These are phyloP conservation scores for Boletus huronensis DNA, from an alignment of 768 basidiomycete genomes.

Conservation along the genomic window DNA sequence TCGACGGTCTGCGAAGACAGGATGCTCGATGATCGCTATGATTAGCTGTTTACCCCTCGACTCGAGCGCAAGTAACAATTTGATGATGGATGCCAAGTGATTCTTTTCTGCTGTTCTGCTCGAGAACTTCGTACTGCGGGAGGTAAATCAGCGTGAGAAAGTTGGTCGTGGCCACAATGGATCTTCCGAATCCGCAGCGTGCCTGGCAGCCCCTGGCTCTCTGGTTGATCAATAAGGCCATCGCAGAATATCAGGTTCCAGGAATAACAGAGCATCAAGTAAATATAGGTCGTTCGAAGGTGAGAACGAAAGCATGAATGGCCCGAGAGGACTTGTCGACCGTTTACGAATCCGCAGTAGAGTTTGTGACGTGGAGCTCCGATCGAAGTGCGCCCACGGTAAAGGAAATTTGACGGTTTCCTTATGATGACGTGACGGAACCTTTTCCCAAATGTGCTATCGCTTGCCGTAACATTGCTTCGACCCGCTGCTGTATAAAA, in stretches of 20 bases:
- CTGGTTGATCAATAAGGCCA: too few relatives aligned
- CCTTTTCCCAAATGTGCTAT: background rate
- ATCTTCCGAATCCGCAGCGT: background rate
- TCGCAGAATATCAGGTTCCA: too few relatives aligned
- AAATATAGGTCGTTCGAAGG: background rate
- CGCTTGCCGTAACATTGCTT: slow-evolving; percentile 10
- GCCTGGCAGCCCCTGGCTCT: too few relatives aligned
- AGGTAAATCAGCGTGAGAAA: background rate
- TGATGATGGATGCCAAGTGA: background rate
- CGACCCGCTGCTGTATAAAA: slow-evolving; percentile 29
- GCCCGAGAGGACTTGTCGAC: too few relatives aligned
- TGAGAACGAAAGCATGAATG: too few relatives aligned
- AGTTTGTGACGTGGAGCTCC: too few relatives aligned
- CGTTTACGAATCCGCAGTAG: too few relatives aligned
- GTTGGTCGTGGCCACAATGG: background rate
- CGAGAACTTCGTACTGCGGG: background rate
- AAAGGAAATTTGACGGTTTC: background rate
- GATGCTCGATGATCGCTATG: background rate
- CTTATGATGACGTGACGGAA: too few relatives aligned
- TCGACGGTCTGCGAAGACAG: background rate
- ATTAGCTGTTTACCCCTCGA: background rate
- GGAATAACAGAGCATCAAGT: too few relatives aligned
- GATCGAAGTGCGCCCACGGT: too few relatives aligned
- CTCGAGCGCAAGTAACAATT: background rate
- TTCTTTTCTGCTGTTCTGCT: background rate